A percentile compares a stretch with the other conserved stretches of the same genome.
phyloP scores from a whole-genome alignment of 441 rosid genomes.

The Gossypium schwendimanii region DNA sequence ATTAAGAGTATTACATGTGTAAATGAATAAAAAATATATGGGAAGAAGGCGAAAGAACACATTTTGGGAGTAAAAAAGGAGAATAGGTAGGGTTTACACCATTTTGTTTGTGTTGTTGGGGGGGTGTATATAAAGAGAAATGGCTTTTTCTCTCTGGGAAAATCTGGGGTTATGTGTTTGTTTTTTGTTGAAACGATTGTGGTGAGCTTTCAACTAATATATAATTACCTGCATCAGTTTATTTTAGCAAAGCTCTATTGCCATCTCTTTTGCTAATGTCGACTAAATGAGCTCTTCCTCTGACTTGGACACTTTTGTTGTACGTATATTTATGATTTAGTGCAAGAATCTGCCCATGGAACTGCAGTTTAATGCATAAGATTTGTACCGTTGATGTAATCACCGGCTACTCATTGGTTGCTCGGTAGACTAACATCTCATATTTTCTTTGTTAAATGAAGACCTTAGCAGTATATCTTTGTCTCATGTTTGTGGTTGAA shows the following conservation, averaged over 20 bases:
- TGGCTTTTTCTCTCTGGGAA: constrained; percentile 18
- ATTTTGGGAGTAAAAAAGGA: constrained; percentile 19
- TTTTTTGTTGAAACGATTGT: constrained; percentile 36
- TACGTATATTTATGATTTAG: no score
- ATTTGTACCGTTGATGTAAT: background rate
- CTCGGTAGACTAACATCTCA: background rate
- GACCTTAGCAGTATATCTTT: background rate
- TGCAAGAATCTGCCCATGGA: background rate
- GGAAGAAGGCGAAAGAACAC: constrained; percentile 27
- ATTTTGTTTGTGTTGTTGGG: constrained; percentile 28
- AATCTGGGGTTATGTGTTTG: constrained; percentile 25
- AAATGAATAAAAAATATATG: constrained; percentile 39
- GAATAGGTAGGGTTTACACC: constrained; percentile 23
- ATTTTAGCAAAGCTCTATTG: constrained; percentile 8
- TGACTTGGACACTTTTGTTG: background rate
- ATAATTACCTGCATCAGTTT: constrained; percentile 27
- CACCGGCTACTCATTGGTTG: background rate
- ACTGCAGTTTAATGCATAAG: background rate
- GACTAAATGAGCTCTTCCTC: background rate
- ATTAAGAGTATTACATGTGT: constrained; percentile 25
- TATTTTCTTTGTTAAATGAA: background rate
- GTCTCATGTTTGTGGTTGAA: background rate
- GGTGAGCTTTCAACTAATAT: constrained; percentile 26
- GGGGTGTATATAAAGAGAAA: constrained; percentile 38
- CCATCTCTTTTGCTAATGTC: background rate